These are phyloP conservation scores for Penicillium steckii DNA, from an alignment of 495 filamentous ascomycete species.

Conservation along the genomic window DNA sequence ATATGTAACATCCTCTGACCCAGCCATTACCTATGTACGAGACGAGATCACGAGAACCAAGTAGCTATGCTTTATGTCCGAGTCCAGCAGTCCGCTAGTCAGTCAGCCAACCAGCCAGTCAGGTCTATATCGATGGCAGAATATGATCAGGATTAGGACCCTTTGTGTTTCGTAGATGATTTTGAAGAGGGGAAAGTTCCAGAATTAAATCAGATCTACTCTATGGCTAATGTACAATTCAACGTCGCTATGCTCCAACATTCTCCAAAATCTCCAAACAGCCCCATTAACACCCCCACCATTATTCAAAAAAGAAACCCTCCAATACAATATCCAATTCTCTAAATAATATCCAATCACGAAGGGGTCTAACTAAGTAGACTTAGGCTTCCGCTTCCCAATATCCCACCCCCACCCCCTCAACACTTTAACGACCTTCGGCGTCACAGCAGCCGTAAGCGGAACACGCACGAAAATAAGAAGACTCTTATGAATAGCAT, in stretches of 20 bases:
- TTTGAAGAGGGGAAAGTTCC: constrained; percentile 28
- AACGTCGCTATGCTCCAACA: constrained; percentile 34
- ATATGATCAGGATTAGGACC: constrained; percentile 6
- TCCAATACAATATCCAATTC: neutral
- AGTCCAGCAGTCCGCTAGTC: too few relatives aligned
- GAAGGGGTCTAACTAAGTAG: constrained; percentile 7
- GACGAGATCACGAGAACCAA: constrained; percentile 24
- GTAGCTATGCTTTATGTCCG: constrained; percentile 16
- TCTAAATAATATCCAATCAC: neutral
- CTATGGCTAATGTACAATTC: constrained; percentile 38
- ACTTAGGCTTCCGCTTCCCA: constrained; percentile 59
- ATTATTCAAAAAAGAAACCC: neutral
- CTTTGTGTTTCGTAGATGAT: constrained; percentile 13
- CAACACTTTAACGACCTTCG: constrained; percentile 85
- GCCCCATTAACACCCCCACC: too few relatives aligned
- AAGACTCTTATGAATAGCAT: constrained; percentile 97
- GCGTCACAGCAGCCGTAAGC: constrained; percentile 81
- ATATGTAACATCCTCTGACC: constrained; percentile 60
- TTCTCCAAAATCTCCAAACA: neutral
- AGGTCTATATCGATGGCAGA: too few relatives aligned
- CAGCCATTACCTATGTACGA: constrained; percentile 6
- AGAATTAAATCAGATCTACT: neutral
- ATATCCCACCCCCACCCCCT: constrained; percentile 82
- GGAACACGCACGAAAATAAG: constrained; percentile 95
- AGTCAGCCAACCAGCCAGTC: too few relatives aligned